Percentiles rank a stretch among this genome's conserved stretches.
phyloP scores from a whole-genome alignment of 129 eudicot genomes.

The Silybum marianum region DNA sequence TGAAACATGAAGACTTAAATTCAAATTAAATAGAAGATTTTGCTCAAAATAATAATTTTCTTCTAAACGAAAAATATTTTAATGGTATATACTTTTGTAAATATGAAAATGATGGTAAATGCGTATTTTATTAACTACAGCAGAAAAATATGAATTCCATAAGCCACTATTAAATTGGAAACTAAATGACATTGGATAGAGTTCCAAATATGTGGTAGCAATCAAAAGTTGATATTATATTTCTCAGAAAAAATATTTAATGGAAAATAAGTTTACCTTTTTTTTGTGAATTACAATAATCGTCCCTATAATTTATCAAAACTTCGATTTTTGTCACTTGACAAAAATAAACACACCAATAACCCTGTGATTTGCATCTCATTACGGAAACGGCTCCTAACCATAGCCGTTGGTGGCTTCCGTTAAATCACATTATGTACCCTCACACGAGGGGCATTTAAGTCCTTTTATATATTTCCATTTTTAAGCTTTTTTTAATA shows the following conservation, averaged over 20 bases:
- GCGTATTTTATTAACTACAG: background rate
- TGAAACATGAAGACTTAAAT: too few species aligned
- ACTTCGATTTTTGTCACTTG: too few species aligned
- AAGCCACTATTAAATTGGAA: background rate
- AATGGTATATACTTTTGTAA: too few species aligned
- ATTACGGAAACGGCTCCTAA: background rate
- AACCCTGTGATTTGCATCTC: too few species aligned
- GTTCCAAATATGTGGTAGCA: background rate
- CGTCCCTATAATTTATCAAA: background rate
- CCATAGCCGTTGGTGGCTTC: too few species aligned
- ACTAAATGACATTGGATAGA: background rate
- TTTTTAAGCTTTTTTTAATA: background rate
- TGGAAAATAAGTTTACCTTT: background rate
- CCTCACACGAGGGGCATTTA: background rate
- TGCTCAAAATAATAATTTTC: too few species aligned
- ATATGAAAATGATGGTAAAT: too few species aligned
- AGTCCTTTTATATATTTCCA: background rate
- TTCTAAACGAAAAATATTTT: too few species aligned
- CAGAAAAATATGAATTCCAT: background rate
- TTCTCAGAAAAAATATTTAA: too few species aligned
- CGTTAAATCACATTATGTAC: background rate
- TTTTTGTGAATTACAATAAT: background rate
- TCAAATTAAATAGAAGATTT: too few species aligned
- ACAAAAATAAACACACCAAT: too few species aligned
- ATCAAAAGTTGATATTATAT: too few species aligned